These are phyloP conservation scores for Epichloe coenophiala DNA, from an alignment of 2,329 filamentous ascomycete genomes.

Conservation along the genomic window DNA sequence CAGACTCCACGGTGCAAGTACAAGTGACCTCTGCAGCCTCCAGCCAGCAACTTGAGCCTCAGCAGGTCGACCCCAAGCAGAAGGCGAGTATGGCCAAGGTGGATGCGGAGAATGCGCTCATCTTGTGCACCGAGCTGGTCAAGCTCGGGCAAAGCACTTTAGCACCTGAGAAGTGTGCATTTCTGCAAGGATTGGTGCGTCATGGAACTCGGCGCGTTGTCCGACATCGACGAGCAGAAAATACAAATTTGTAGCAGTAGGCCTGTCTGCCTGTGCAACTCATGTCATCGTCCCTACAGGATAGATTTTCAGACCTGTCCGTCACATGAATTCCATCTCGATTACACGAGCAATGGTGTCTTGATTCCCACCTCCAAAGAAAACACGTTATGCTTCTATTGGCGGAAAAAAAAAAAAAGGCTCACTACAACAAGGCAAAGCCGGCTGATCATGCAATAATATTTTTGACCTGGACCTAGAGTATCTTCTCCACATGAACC, in stretches of 20 bases:
- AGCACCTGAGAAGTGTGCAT: constrained; percentile 21
- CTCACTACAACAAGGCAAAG: constrained; percentile 17
- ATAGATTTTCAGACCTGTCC: no score
- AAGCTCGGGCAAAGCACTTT: constrained; percentile 29
- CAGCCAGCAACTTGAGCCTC: constrained; percentile 30
- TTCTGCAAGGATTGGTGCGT: constrained; percentile 36
- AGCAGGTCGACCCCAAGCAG: constrained; percentile 30
- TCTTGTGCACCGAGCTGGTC: constrained; percentile 42
- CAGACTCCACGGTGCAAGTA: constrained; percentile 12
- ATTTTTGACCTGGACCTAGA: constrained; percentile 28
- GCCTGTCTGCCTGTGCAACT: no score
- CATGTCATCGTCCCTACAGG: no score
- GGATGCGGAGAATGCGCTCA: constrained; percentile 48
- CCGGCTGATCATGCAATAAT: constrained; percentile 28
- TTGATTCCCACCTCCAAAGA: not conserved
- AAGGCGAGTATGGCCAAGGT: constrained; percentile 32
- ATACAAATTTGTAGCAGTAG: not conserved
- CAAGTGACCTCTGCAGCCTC: not conserved
- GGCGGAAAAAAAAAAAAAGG: not conserved
- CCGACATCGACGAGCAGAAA: constrained; percentile 6
- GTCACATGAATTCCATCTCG: no score
- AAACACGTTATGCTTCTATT: not conserved
- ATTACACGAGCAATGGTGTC: constrained; percentile 1
- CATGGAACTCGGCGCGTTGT: constrained; percentile 35
- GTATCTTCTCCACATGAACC: constrained; percentile 22